Base-by-base conservation (phyloP, 345 rosid genomes). In the Populus alba region DNA sequence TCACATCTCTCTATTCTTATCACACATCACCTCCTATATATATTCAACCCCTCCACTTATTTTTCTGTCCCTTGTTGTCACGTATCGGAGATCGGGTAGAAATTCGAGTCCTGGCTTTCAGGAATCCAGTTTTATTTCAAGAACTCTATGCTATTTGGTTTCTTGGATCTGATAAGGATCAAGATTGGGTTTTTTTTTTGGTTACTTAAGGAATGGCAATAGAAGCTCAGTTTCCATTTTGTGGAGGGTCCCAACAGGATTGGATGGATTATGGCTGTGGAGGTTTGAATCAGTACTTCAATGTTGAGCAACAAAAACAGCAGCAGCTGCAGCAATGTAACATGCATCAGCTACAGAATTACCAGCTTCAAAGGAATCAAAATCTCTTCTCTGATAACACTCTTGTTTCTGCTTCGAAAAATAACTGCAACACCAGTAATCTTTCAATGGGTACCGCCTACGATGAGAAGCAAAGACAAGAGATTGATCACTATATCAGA, bases 201-300 rank as follows among this genome's bases (percentile, higher is more conserved):
- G 63, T 23, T 74, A 2, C 57, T 16, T 5, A 17, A 66, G 22
- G 17, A 39, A 91, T 89, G 98, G 98, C 98, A 9, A 83, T 95
- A 43, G 89, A 89, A 83, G 91, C 97, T 17, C 92, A 87, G 91
- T 72, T 88, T 68, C 87, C 91, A 1, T 74, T 78, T 29, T 84
- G 75, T 31, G 90, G 83, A 5, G 90, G 83, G 5, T 83, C 84
- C 2, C 89, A 87, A 1, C 89, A 87, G 29, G 90, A 87, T 79
- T 79, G 74, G 85, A 75, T 82, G 66, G 88, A 82, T 66, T 85
- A 85, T 72, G 89, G 83, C 7, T 70, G 82, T 61, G 84, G 80
- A 10, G 78, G 53, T 7, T 76, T 74, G 43, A 70, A 71, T 25
- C 66, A 65, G 16, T 63, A 37, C 45, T 70, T 75, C 7, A 31